Base-by-base conservation (phyloP, 73 alveolate genomes). In the Breviolum minutum region DNA sequence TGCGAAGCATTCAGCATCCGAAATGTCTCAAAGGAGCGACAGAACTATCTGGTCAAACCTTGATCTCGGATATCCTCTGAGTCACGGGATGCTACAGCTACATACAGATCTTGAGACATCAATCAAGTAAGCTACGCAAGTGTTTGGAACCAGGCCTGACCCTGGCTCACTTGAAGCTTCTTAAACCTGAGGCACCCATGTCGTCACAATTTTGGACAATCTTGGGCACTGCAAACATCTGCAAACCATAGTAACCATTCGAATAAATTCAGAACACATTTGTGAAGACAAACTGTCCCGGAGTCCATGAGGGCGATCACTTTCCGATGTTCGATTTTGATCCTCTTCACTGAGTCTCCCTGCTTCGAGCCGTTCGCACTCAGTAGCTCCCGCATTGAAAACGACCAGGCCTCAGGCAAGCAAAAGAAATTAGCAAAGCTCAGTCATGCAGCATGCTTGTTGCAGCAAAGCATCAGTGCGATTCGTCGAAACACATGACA, bases 331-430 rank as follows among this genome's bases (percentile, higher is more conserved):
- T 40, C 54, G 54, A 40, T 40, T 40, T 40, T 40, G 54, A 40
- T 40, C 54, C 54, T 40, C 54, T 40, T 40, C 88, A 8, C 88
- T 40, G 68, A 20, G 88, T 22, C 68, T 5, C 94, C 94, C 87
- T 6, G 29, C 96, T 90, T 90, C 74, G 85, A 86, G 11, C 96
- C 87, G 8, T 77, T 64, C 16, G 96, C 87, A n/a, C 87, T 90
- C 27, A 77, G 68, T 17, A 90, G 76, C 87, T 90, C 96, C 73
- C 96, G 96, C 87, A 90, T 32, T 12, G 96, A 90, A 74, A 90
- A 90, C 29, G 96, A 90, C 73, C 83, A 77, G 96, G 87, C 73
- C 96, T 90, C 30, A 81, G 77, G 30, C 40, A n/a, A 64, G 79
- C 22, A 80, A 9, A 12, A 73, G 7, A 54, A n/a, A 54, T 24